A percentile compares a stretch with the other conserved stretches of the same genome.
Conservation (phyloP, 495 filamentous ascomycete genomes). For the Tuber brumale region DNA sequence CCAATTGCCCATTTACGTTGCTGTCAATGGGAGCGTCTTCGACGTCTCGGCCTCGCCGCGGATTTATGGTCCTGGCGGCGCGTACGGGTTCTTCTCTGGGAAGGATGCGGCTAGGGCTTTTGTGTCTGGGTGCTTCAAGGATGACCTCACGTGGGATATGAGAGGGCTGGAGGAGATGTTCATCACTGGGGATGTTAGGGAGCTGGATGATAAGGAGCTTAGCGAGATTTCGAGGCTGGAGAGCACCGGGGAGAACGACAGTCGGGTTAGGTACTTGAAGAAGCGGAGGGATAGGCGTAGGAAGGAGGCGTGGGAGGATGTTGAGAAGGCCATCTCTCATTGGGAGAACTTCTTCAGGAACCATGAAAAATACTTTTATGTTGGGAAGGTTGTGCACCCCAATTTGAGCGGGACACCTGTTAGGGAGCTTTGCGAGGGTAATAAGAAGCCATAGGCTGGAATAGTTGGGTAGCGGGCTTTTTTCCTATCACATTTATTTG, state of each 20-base stretch:
- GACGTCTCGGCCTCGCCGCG: slow-evolving; percentile 70
- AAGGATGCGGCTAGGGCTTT: slow-evolving; percentile 81
- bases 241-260: slow-evolving; percentile 46
- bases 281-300: slow-evolving; percentile 52
- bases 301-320: slow-evolving; percentile 50
- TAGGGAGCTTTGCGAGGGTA: slow-evolving; percentile 49
- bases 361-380: slow-evolving; percentile 66
- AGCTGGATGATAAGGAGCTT: slow-evolving; percentile 50
- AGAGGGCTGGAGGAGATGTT: slow-evolving; percentile 84
- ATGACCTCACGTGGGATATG: slow-evolving; percentile 75
- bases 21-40: slow-evolving; percentile 89
- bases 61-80: slow-evolving; percentile 84
- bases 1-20: slow-evolving; percentile 74
- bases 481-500: background rate
- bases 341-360: slow-evolving; percentile 72
- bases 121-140: slow-evolving; percentile 92
- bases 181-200: slow-evolving; percentile 64
- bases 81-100: slow-evolving; percentile 82
- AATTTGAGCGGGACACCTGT: slow-evolving; percentile 41
- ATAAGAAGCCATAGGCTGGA: slow-evolving; percentile 42
- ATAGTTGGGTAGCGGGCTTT: slow-evolving; percentile 9
- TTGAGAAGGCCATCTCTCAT: slow-evolving; percentile 54
- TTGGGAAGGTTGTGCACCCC: slow-evolving; percentile 55
- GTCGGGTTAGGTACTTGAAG: slow-evolving; percentile 56
- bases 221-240: slow-evolving; percentile 52